Percentiles rank a stretch among this genome's conserved stretches.
These are phyloP conservation scores for Leccinum sublutescens DNA, from an alignment of 768 basidiomycete species.

Conservation along the genomic window DNA sequence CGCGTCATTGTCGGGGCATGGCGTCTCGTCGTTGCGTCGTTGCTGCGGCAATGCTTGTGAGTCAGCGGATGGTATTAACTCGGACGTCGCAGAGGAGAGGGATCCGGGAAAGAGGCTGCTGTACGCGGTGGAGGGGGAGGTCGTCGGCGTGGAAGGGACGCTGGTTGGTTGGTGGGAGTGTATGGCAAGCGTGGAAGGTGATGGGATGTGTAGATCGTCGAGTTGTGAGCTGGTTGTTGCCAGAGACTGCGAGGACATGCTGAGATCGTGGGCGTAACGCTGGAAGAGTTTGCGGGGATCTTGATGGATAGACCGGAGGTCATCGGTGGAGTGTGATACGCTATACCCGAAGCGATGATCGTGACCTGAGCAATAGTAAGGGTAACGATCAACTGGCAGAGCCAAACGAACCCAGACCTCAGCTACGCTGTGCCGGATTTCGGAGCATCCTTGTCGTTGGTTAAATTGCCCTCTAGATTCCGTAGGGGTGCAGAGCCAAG, in stretches of 20 bases:
- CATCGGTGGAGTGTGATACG: constrained; percentile 20
- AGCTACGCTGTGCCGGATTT: too few species aligned
- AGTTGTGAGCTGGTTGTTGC: constrained; percentile 8
- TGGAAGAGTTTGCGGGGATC: constrained; percentile 12
- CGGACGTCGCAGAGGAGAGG: constrained; percentile 27
- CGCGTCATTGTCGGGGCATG: too few species aligned
- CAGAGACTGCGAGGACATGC: constrained; percentile 21
- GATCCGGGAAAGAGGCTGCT: constrained; percentile 21
- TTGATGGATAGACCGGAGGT: constrained; percentile 7
- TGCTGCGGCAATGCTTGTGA: background rate
- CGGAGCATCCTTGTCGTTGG: too few species aligned
- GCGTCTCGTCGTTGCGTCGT: too few species aligned
- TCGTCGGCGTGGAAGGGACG: constrained; percentile 26
- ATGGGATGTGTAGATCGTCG: constrained; percentile 11
- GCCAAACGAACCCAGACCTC: too few species aligned
- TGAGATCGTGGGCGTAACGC: constrained; percentile 14
- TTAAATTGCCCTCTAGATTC: too few species aligned
- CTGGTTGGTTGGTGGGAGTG: constrained; percentile 11
- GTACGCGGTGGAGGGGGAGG: constrained; percentile 24
- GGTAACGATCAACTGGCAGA: too few species aligned
- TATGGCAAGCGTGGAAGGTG: background rate
- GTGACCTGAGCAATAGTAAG: too few species aligned
- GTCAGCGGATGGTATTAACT: constrained; percentile 15
- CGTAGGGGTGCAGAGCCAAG: too few species aligned
- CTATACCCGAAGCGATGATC: background rate